Evolutionary conservation across 2,329 filamentous ascomycete genomes (phyloP), one percentile per base, ranked within the genome.

Genomic region (Cyphellophora europaea): DNA sequence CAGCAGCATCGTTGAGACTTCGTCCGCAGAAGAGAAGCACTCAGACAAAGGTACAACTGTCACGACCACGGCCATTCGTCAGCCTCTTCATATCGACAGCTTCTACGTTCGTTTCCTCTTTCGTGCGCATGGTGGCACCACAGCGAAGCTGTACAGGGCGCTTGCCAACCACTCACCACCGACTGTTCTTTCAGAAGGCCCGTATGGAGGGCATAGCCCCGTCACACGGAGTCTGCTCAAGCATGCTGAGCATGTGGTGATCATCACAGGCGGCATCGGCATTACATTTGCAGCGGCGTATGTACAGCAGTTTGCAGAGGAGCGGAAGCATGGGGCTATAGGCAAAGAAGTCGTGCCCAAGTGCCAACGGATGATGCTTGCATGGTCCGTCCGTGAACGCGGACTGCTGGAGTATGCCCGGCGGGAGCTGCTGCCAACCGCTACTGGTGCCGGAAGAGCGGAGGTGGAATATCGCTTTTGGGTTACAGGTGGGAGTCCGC

Each of bases 211-310:
- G 10, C 40, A 40, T 17, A 32, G 10, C 17, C 25, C 18, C n/a
- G 18, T 37, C 13, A 23, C 31, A 5, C 30, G 33, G 12, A 11
- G 17, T 15, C 12, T 23, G 10, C 40, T 43, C 12, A 2, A 13
- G 4, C 10, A 27, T 15, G 37, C 40, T 17, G 57, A 56, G 4
- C 56, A 50, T 4, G 44, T 60, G 10, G 38, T 60, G 1, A 33
- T 58, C 11, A 48, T 60, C 19, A 55, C 57, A 4, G 57, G 57
- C 0, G 57, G 57, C 2, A 58, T 60, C 28, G 57, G 57, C 2
- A 57, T 59, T 30, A 60, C 57, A 2, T 40, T 17, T 28, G 10
- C 16, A 28, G 19, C 32, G 14, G 33, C 15, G 16, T 44, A 44
- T 35, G 30, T 35, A 6, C 25, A 32, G 25, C 44, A 40, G 25